These are phyloP conservation scores for Barnettozyma siamensis DNA, from an alignment of 805 yeast species.

Conservation along the genomic window DNA sequence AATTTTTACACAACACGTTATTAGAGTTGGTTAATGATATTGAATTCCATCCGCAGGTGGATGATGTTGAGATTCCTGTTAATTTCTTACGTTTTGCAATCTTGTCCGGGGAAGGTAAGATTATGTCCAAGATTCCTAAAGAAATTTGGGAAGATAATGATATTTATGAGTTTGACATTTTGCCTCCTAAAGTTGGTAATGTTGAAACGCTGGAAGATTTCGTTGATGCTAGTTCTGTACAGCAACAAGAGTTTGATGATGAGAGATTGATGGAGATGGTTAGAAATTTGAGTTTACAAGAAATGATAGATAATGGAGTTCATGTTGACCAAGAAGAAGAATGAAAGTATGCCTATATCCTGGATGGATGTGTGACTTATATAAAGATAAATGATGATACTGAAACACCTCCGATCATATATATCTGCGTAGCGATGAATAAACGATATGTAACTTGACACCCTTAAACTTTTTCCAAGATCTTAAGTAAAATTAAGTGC, in stretches of 20 bases:
- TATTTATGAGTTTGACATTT: constrained; percentile 62
- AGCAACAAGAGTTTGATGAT: constrained; percentile 18
- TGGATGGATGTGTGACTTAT: no score
- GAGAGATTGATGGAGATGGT: constrained; percentile 24
- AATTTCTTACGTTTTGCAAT: constrained; percentile 65
- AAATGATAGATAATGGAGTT: constrained; percentile 8
- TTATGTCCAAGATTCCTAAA: constrained; percentile 65
- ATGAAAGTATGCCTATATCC: no score
- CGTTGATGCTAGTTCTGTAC: constrained; percentile 23
- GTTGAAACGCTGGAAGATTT: constrained; percentile 30
- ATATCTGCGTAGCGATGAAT: no score
- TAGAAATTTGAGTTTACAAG: constrained; percentile 23
- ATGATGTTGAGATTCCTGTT: constrained; percentile 38
- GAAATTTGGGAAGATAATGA: constrained; percentile 56
- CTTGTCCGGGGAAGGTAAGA: constrained; percentile 62
- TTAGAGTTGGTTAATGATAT: constrained; percentile 19
- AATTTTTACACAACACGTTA: constrained; percentile 44
- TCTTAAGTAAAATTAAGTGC: no score
- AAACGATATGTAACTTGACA: no score
- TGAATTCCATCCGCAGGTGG: constrained; percentile 11
- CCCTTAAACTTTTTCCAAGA: no score
- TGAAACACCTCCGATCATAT: no score
- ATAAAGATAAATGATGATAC: no score
- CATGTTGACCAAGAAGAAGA: background rate
- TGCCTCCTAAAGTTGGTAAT: constrained; percentile 56